Conservation (phyloP, 75 land plant genomes). For the Adiantum capillusveneris region DNA sequence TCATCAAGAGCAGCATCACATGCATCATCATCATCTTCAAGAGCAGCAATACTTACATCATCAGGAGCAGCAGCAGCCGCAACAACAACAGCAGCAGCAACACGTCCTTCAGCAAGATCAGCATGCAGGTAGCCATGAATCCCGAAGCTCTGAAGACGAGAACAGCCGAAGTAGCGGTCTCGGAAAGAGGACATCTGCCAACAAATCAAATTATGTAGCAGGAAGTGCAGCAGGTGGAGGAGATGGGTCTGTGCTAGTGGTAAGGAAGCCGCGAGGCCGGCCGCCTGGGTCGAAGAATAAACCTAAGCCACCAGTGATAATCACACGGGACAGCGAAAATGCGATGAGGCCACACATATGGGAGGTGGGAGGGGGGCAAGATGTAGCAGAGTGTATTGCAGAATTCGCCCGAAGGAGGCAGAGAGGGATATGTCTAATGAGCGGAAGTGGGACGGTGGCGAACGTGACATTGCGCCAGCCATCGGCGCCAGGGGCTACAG, state of each 20-base stretch:
- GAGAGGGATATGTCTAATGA: conserved; percentile 71
- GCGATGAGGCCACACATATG: conserved; percentile 73
- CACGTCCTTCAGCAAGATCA: conserved; percentile 14
- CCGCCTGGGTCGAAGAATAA: conserved; percentile 92
- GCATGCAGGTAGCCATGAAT: conserved; percentile 4
- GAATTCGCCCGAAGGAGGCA: conserved; percentile 65
- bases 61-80: conserved; percentile 14
- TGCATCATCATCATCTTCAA: not conserved
- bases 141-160: conserved; percentile 50
- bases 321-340: conserved; percentile 81
- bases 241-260: conserved; percentile 5
- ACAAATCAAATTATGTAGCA: no score
- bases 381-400: conserved; percentile 64
- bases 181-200: conserved; percentile 15
- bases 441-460: conserved; percentile 71
- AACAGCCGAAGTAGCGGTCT: conserved; percentile 37
- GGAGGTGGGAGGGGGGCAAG: conserved; percentile 71
- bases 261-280: conserved; percentile 55
- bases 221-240: conserved; percentile 10
- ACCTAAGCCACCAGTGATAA: conserved; percentile 86
- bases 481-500: conserved; percentile 59
- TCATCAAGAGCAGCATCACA: not conserved
- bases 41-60: not conserved
- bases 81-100: conserved; percentile 24
- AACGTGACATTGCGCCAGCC: conserved; percentile 84